Percentiles rank a stretch among this genome's conserved stretches.
These are phyloP conservation scores for Chalciporus sphaerocephalus DNA, from an alignment of 768 basidiomycete genomes.

Conservation along the genomic window DNA sequence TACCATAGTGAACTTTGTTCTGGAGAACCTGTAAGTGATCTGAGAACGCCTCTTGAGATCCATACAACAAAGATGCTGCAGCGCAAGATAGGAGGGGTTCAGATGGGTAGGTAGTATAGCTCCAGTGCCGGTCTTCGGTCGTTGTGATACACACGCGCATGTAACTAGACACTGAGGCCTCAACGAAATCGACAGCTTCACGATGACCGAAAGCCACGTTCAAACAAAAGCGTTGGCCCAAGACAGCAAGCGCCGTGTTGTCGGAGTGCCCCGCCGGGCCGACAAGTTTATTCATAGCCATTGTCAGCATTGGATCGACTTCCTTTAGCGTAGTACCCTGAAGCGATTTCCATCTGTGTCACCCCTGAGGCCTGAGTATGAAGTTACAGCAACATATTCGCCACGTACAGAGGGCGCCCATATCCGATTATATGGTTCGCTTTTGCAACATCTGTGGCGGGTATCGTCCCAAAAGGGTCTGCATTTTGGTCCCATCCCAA, in stretches of 20 bases:
- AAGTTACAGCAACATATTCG: no score
- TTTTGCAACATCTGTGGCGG: conserved; percentile 1
- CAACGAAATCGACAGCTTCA: not conserved
- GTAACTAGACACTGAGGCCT: conserved; percentile 2
- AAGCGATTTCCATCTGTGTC: no score
- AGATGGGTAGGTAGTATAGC: conserved; percentile 8
- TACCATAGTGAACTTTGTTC: not conserved
- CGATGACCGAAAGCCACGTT: conserved; percentile 2
- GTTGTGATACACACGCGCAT: conserved; percentile 4
- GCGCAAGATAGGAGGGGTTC: conserved; percentile 8
- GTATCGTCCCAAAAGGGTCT: not conserved
- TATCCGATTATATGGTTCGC: not conserved
- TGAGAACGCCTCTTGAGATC: no score
- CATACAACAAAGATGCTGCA: not conserved
- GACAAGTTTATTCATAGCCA: no score
- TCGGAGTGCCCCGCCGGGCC: not conserved
- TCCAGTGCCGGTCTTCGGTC: conserved; percentile 1
- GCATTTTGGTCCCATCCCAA: conserved; percentile 9
- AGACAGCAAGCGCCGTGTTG: not conserved
- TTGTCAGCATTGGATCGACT: no score
- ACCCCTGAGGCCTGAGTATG: not conserved
- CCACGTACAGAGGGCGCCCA: not conserved
- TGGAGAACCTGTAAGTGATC: not conserved
- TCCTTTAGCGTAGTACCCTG: no score
- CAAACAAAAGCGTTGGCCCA: conserved; percentile 5